phyloP scores from a whole-genome alignment of 352 stramenopile species.

The Paralagenidium karlingii region DNA sequence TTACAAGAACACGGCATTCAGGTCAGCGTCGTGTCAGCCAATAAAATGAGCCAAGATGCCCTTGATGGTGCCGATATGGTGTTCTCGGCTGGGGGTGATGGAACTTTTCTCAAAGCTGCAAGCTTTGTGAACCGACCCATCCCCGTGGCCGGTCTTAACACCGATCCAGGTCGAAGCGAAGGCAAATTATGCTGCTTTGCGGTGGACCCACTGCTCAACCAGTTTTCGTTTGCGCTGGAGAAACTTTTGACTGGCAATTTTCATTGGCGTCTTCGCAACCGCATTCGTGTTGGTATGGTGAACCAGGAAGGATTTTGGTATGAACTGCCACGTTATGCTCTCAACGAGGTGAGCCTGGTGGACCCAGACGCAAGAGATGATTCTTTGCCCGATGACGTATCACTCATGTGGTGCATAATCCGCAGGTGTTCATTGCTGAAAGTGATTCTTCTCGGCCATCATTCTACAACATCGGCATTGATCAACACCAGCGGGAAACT shows the following conservation, averaged over 20 bases:
- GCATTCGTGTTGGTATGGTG: constrained; percentile 80
- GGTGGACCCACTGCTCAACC: constrained; percentile 63
- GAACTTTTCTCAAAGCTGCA: constrained; percentile 78
- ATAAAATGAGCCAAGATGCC: constrained; percentile 66
- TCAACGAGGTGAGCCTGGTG: constrained; percentile 48
- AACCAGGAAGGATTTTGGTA: constrained; percentile 84
- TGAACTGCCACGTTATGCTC: constrained; percentile 67
- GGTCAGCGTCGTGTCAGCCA: constrained; percentile 61
- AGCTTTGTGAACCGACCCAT: constrained; percentile 81
- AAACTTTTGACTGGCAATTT: constrained; percentile 63
- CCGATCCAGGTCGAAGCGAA: constrained; percentile 71
- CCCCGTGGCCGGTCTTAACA: constrained; percentile 76
- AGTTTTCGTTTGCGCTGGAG: constrained; percentile 57
- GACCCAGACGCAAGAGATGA: background rate
- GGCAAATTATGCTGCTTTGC: constrained; percentile 81
- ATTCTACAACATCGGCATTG: constrained; percentile 82
- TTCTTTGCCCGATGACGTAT: background rate
- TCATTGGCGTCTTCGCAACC: constrained; percentile 62
- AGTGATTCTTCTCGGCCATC: constrained; percentile 72
- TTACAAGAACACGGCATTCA: constrained; percentile 58
- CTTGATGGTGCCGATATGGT: constrained; percentile 76
- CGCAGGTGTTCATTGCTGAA: constrained; percentile 85
- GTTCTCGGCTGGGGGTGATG: constrained; percentile 74
- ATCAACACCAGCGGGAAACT: constrained; percentile 80
- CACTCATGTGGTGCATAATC: constrained; percentile 2